These are phyloP conservation scores for Alternaria burnsii DNA, from an alignment of 2,329 filamentous ascomycete species.

Conservation along the genomic window DNA sequence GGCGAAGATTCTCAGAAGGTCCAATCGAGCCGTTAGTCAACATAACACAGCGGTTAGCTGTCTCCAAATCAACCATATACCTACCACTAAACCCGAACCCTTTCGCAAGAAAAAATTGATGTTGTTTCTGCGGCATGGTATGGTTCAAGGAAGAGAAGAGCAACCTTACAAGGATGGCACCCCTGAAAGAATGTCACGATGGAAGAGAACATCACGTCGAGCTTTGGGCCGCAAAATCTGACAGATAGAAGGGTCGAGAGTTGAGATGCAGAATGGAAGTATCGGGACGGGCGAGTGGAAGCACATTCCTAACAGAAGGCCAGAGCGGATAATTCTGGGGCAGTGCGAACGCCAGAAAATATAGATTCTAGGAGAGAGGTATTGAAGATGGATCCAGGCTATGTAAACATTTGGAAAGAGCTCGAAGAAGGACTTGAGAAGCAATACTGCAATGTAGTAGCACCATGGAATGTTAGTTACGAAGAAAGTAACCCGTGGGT, in stretches of 20 bases:
- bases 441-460: not conserved
- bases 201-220: not conserved
- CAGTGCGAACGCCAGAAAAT: not conserved
- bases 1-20: too few species aligned
- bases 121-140: not conserved
- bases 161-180: not conserved
- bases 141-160: not conserved
- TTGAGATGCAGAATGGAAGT: not conserved
- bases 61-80: too few species aligned
- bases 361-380: not conserved
- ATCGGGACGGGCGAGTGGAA: not conserved
- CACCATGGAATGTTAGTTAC: too few species aligned
- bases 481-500: too few species aligned
- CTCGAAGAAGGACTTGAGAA: not conserved
- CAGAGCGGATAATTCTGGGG: not conserved
- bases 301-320: not conserved
- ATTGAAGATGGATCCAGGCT: not conserved
- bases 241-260: not conserved
- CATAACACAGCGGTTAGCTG: too few species aligned
- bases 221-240: not conserved
- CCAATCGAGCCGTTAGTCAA: too few species aligned
- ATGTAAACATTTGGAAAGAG: not conserved
- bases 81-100: too few species aligned
- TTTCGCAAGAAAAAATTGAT: not conserved
- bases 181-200: not conserved